Conservation (phyloP, 2,329 filamentous ascomycete species). For the Delphinella strobiligena region DNA sequence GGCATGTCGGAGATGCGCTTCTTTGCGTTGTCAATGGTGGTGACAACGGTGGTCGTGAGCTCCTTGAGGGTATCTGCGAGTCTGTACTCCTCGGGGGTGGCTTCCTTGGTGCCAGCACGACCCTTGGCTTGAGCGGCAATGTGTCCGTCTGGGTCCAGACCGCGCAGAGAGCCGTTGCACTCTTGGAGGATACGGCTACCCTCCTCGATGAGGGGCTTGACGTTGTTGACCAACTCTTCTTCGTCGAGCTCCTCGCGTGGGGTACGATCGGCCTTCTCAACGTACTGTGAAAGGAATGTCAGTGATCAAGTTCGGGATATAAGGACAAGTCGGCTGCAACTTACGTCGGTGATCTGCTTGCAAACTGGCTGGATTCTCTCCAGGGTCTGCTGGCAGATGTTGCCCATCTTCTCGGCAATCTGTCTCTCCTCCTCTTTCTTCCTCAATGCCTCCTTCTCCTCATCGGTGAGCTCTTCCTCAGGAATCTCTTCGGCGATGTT, state of each 20-base stretch:
- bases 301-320: constrained; percentile 17
- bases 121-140: constrained; percentile 79
- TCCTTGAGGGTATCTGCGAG: constrained; percentile 80
- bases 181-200: constrained; percentile 71
- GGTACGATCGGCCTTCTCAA: constrained; percentile 68
- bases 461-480: constrained; percentile 43
- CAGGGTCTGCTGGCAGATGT: constrained; percentile 63
- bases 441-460: constrained; percentile 37
- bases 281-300: constrained; percentile 39
- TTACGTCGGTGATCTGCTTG: constrained; percentile 71
- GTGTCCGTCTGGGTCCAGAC: constrained; percentile 76
- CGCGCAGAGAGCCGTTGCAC: constrained; percentile 75
- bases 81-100: constrained; percentile 70
- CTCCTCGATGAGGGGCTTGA: constrained; percentile 82
- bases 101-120: constrained; percentile 61
- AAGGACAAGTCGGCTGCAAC: constrained; percentile 14
- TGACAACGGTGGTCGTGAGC: constrained; percentile 67
- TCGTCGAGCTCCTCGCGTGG: constrained; percentile 83
- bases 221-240: constrained; percentile 72
- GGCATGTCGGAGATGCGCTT: constrained; percentile 85
- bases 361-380: constrained; percentile 76
- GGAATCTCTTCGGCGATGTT: constrained; percentile 47
- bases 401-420: constrained; percentile 63
- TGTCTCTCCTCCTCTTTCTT: constrained; percentile 57
- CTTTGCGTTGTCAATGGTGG: constrained; percentile 78